Evolutionary conservation across 139 green algal genomes (phyloP), one percentile per base, ranked within the genome.

Genomic region (Ulvella scutata): DNA sequence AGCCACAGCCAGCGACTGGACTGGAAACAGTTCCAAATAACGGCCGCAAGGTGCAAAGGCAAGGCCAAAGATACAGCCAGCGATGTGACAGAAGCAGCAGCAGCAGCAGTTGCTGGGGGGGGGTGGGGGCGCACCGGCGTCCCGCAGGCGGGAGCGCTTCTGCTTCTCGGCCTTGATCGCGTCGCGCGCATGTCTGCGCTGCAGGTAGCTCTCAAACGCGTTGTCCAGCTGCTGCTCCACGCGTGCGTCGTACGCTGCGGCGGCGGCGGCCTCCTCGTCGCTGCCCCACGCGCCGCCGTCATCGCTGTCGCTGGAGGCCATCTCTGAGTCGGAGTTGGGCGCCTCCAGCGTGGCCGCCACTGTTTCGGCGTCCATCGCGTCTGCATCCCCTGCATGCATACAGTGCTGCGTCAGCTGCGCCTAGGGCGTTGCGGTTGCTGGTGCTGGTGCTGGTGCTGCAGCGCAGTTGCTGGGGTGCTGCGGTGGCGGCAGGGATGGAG

Each of bases 181-280:
- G 39, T 73, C 78, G 1, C 78, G 40, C 72, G 79, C 59, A 38
- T 84, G 86, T 74, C 90, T 83, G 35, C 88, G 84, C 61, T 91
- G 43, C 75, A 93, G 83, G 82, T 91, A 97, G 39, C 85, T 44
- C 78, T 89, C 80, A 83, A 97, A 98, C 4, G 82, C 84, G n/a
- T 84, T 61, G 61, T 98, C 93, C 74, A 98, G 77, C 31, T 90
- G 88, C 44, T 87, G 86, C 75, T 98, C 93, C 79, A 94, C 77
- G 74, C 89, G 43, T 21, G 77, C 76, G 39, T 96, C 90, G 43
- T 97, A 93, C 72, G 80, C 72, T 74, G 86, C 80, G 6, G 38
- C 72, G 2, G 79, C 84, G 67, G 83, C 77, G 6, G 83, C 84
- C 34, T 61, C 40, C 51, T 96, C 91, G 61, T 83, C 72, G 28